phyloP scores from a whole-genome alignment of 1,284 basidiomycete species.

The Gymnopus androsaceus region DNA sequence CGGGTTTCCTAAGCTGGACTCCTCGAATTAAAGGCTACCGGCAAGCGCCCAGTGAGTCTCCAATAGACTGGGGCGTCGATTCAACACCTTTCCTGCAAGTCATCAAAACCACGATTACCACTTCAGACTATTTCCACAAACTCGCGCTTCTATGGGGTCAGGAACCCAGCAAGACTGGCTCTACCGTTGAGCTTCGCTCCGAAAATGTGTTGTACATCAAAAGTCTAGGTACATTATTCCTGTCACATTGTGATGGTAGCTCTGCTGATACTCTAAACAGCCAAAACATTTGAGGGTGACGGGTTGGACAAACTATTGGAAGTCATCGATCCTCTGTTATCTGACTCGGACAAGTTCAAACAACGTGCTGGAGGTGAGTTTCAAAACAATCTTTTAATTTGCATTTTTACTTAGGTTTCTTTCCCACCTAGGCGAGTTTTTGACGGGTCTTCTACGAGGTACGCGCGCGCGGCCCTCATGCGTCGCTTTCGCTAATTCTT shows the following conservation, averaged over 20 bases:
- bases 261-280: conserved; percentile 35
- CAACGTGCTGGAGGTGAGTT: conserved; percentile 91
- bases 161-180: conserved; percentile 60
- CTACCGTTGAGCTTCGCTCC: conserved; percentile 56
- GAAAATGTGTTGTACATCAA: conserved; percentile 74
- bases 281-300: conserved; percentile 65
- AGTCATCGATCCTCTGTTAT: conserved; percentile 61
- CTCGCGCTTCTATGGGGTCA: conserved; percentile 70
- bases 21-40: conserved; percentile 71
- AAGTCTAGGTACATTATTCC: conserved; percentile 53
- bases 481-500: not conserved
- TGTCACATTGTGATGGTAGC: conserved; percentile 9
- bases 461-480: conserved; percentile 17
- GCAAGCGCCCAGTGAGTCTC: conserved; percentile 45
- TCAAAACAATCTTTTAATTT: conserved; percentile 72
- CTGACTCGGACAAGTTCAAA: conserved; percentile 83
- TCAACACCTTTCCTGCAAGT: conserved; percentile 64
- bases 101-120: conserved; percentile 52
- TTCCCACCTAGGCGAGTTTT: too few relatives aligned
- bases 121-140: conserved; percentile 62
- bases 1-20: conserved; percentile 89
- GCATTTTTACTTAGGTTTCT: too few relatives aligned
- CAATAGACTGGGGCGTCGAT: conserved; percentile 65
- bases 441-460: conserved; percentile 77
- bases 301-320: conserved; percentile 56